These are phyloP conservation scores for Mortierella hygrophila DNA, from an alignment of 192 early-diverging fungal genomes.

Conservation along the genomic window DNA sequence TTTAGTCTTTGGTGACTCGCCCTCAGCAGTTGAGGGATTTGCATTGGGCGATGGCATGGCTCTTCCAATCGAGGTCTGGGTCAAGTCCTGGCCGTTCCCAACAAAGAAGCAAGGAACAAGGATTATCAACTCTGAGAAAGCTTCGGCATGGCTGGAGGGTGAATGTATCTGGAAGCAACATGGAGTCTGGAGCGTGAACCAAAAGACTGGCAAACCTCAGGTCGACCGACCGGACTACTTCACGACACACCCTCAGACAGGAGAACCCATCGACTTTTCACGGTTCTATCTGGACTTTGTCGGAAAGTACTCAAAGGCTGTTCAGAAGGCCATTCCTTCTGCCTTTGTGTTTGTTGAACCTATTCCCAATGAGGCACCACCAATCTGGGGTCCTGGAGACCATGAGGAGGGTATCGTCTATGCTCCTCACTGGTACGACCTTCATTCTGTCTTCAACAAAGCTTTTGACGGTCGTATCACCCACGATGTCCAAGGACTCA, in stretches of 20 bases:
- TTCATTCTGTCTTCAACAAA: slow-evolving; percentile 81
- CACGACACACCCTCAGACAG: slow-evolving; percentile 69
- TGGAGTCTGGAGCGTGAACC: slow-evolving; percentile 79
- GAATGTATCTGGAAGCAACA: slow-evolving; percentile 83
- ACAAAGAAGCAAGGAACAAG: slow-evolving; percentile 67
- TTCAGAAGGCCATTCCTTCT: slow-evolving; percentile 66
- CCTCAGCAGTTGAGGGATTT: slow-evolving; percentile 81
- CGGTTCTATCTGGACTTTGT: slow-evolving; percentile 82
- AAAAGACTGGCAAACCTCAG: slow-evolving; percentile 61
- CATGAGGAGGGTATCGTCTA: slow-evolving; percentile 75
- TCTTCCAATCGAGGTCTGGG: slow-evolving; percentile 79
- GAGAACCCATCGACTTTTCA: slow-evolving; percentile 70
- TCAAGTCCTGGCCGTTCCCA: slow-evolving; percentile 83
- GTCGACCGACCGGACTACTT: slow-evolving; percentile 76
- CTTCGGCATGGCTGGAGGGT: slow-evolving; percentile 74
- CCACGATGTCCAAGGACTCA: slow-evolving; percentile 84
- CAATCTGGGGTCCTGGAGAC: slow-evolving; percentile 58
- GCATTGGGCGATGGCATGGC: slow-evolving; percentile 80
- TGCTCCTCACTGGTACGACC: slow-evolving; percentile 92
- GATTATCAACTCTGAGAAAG: slow-evolving; percentile 68
- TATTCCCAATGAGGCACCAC: slow-evolving; percentile 79
- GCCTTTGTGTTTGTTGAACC: slow-evolving; percentile 83
- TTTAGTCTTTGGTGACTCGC: slow-evolving; percentile 77
- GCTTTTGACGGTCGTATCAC: slow-evolving; percentile 80
- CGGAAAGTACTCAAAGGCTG: slow-evolving; percentile 70